A percentile compares a stretch with the other conserved stretches of the same genome.
Conservation (phyloP, 2,329 filamentous ascomycete genomes). For the Phoma sp. region DNA sequence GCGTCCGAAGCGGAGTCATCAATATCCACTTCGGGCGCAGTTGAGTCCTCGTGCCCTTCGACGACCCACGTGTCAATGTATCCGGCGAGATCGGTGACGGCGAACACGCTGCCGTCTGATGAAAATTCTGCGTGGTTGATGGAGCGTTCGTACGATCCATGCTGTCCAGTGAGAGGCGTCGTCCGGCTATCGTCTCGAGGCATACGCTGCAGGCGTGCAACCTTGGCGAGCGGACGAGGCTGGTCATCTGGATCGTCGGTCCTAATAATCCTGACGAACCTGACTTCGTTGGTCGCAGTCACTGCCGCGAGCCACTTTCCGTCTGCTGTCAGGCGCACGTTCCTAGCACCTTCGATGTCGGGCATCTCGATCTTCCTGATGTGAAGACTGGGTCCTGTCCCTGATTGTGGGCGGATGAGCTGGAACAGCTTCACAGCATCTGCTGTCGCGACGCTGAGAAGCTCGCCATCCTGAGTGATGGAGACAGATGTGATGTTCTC, state of each 20-base stretch:
- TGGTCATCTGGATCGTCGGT: constrained; percentile 49
- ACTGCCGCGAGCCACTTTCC: constrained; percentile 71
- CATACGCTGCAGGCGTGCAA: constrained; percentile 50
- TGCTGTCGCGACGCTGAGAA: constrained; percentile 78
- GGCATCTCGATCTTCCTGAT: constrained; percentile 75
- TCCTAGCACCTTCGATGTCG: constrained; percentile 69
- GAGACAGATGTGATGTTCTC: constrained; percentile 80
- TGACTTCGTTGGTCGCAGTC: constrained; percentile 53
- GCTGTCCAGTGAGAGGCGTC: constrained; percentile 63
- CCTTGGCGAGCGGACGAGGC: constrained; percentile 46
- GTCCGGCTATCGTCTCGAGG: constrained; percentile 34
- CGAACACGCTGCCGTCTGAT: constrained; percentile 78
- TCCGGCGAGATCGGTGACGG: constrained; percentile 80
- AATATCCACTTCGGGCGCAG: constrained; percentile 50
- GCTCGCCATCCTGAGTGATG: constrained; percentile 72
- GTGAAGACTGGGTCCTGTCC: constrained; percentile 66
- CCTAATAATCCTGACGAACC: constrained; percentile 55
- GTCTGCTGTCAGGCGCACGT: constrained; percentile 73
- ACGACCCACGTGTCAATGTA: constrained; percentile 88
- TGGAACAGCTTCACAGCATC: constrained; percentile 80
- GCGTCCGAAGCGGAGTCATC: constrained; percentile 40
- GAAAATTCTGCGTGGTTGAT: constrained; percentile 81
- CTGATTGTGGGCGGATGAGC: constrained; percentile 61
- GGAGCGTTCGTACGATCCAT: constrained; percentile 77
- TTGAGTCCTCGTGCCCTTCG: constrained; percentile 61